These are phyloP conservation scores for Moesziomyces sp. DNA, from an alignment of 1,284 basidiomycete genomes.

Conservation along the genomic window DNA sequence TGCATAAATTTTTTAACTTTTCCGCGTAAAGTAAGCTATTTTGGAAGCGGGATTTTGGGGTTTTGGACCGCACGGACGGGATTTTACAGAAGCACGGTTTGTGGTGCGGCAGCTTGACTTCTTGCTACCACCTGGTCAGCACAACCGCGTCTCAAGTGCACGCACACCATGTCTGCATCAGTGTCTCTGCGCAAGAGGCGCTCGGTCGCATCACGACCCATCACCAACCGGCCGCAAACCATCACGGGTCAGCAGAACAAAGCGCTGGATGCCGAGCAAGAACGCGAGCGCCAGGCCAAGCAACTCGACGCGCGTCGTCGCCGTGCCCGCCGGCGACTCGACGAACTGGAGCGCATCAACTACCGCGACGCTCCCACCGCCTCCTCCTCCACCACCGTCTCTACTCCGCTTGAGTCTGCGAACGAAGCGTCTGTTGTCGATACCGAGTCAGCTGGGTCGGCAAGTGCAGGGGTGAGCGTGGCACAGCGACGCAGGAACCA, in stretches of 20 bases:
- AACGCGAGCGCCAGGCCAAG: slow-evolving; percentile 37
- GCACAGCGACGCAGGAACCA: slow-evolving; percentile 30
- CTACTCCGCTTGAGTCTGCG: slow-evolving; percentile 4
- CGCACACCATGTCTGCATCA: slow-evolving; percentile 21
- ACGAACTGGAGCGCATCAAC: slow-evolving; percentile 46
- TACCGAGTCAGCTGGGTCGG: neutral
- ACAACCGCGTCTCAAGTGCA: neutral
- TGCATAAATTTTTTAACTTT: no score
- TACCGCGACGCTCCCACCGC: slow-evolving; percentile 33
- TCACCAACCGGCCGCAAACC: slow-evolving; percentile 44
- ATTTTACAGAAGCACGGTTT: neutral
- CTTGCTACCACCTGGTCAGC: neutral
- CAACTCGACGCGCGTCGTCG: slow-evolving; percentile 34
- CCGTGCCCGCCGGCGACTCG: slow-evolving; percentile 34
- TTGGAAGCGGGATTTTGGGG: neutral
- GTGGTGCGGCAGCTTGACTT: neutral
- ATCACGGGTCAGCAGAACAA: slow-evolving; percentile 45
- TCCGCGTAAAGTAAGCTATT: neutral
- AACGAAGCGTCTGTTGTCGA: slow-evolving; percentile 2
- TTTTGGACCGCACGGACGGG: neutral
- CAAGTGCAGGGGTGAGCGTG: slow-evolving; percentile 13
- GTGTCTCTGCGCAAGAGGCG: slow-evolving; percentile 39
- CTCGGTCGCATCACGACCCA: slow-evolving; percentile 29
- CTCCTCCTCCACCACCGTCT: slow-evolving; percentile 1
- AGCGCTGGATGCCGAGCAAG: slow-evolving; percentile 36